Conservation (phyloP, 371 early-diverging fungal species). For the Basidiobolus meristosporus region DNA sequence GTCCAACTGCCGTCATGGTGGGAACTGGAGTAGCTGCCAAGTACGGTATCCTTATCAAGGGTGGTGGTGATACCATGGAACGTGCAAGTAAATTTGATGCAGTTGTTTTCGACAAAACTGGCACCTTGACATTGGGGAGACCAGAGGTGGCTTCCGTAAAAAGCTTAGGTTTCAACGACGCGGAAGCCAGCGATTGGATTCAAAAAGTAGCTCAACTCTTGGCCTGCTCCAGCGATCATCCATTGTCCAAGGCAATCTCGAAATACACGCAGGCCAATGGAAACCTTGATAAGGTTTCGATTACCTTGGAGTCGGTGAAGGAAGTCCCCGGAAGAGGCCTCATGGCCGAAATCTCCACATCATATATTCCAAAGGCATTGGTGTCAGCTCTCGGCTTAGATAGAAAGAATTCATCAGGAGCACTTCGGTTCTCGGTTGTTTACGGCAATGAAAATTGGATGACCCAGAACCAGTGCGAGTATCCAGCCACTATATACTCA, state of each 20-base stretch:
- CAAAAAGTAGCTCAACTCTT: conserved; percentile 10
- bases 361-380: too few relatives aligned
- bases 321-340: too few relatives aligned
- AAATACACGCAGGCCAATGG: conserved; percentile 7
- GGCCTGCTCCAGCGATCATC: conserved; percentile 8
- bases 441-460: too few relatives aligned
- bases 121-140: conserved; percentile 52
- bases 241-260: neutral
- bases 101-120: conserved; percentile 84
- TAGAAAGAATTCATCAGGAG: too few relatives aligned
- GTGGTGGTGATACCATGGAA: conserved; percentile 12
- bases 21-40: conserved; percentile 71
- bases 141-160: conserved; percentile 24
- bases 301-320: neutral
- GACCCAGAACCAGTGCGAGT: too few relatives aligned
- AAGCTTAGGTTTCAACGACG: conserved; percentile 5
- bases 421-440: too few relatives aligned
- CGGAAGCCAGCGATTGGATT: conserved; percentile 3
- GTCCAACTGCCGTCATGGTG: conserved; percentile 73
- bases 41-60: conserved; percentile 24
- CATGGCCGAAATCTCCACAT: conserved; percentile 8
- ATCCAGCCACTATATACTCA: too few relatives aligned
- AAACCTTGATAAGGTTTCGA: conserved; percentile 3
- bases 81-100: conserved; percentile 79
- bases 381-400: too few relatives aligned